Conservation (phyloP, 805 yeast species). For the Debaryomyces prosopidis region DNA sequence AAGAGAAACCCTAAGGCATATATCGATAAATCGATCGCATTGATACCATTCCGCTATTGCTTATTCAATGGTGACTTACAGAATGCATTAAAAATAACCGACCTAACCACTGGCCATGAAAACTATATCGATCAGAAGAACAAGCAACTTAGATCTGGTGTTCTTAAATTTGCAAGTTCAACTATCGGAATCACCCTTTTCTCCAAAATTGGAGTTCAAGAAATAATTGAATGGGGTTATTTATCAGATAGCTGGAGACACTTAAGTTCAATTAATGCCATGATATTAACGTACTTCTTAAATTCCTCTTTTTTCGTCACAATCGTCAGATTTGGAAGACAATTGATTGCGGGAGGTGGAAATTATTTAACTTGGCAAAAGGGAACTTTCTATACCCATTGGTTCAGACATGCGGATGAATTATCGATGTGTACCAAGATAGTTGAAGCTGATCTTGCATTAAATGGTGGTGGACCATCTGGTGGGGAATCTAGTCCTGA, state of each 20-base stretch:
- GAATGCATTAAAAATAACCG: conserved; percentile 57
- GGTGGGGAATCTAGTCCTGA: conserved; percentile 32
- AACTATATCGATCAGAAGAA: conserved; percentile 44
- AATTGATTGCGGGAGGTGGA: conserved; percentile 44
- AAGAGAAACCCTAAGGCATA: conserved; percentile 21
- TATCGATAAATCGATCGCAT: conserved; percentile 43
- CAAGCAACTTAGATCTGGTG: conserved; percentile 30
- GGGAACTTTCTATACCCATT: conserved; percentile 63
- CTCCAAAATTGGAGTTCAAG: conserved; percentile 44
- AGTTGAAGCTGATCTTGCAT: conserved; percentile 61
- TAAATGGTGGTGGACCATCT: conserved; percentile 50
- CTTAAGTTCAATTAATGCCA: conserved; percentile 47
- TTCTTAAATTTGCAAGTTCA: conserved; percentile 29
- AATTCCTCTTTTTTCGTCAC: conserved; percentile 44
- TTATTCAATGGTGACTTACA: conserved; percentile 58
- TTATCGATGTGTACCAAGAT: conserved; percentile 64
- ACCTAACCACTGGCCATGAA: conserved; percentile 58
- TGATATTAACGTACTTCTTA: conserved; percentile 39
- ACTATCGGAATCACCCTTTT: conserved; percentile 35
- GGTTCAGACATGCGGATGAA: conserved; percentile 69
- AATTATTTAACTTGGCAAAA: conserved; percentile 59
- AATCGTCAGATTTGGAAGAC: conserved; percentile 41
- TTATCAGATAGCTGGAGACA: conserved; percentile 39
- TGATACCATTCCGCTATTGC: conserved; percentile 65
- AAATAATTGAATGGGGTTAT: conserved; percentile 38